Evolutionary conservation across 768 basidiomycete genomes (phyloP), one percentile per base, ranked within the genome.

Genomic region (Podaxis sp.): DNA sequence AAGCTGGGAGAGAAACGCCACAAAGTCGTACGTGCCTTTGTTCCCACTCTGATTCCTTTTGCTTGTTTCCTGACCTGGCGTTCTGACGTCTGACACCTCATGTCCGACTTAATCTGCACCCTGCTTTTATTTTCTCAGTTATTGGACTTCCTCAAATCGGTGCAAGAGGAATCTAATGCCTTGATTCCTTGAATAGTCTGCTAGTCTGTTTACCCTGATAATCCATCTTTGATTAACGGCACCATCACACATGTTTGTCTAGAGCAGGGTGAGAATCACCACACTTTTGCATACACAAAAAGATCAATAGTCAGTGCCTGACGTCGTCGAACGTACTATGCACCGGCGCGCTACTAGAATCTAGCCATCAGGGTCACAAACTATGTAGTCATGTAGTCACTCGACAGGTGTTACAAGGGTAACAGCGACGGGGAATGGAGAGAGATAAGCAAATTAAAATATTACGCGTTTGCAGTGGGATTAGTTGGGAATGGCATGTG

Each of bases 1-100:
- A 69, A 71, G 61, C 75, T 93, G 72, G 93, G 92, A 24, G 79
- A 82, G 63, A 86, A 82, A 67, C 78, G 94, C 66, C 94, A 96
- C 71, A 75, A 84, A 67, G 77, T 89, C 56, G 93, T 94, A 66
- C 64, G 73, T 67, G 33, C 15, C 56, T 46, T 56, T 59, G 46
- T 19, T 42, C 40, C 28, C 40, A 8, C 22, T 19, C 28, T 30
- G 30, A 42, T 33, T 49, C 26, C 12, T n/a, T 19, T 19, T 46
- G 15, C 13, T 38, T 52, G 28, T 57, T 36, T 61, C 22, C 59
- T 24, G 30, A 51, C 39, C 30, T 22, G 13, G 11, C 19, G 12
- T 36, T 17, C n/a, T 44, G 28, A 15, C 54, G 40, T 19, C 51
- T 58, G 8, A 57, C 36, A 44, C 40, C 40, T 53, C 51, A 15